Evolutionary conservation across 805 yeast species (phyloP).

Genomic region (Scheffersomyces amazonensis): DNA sequence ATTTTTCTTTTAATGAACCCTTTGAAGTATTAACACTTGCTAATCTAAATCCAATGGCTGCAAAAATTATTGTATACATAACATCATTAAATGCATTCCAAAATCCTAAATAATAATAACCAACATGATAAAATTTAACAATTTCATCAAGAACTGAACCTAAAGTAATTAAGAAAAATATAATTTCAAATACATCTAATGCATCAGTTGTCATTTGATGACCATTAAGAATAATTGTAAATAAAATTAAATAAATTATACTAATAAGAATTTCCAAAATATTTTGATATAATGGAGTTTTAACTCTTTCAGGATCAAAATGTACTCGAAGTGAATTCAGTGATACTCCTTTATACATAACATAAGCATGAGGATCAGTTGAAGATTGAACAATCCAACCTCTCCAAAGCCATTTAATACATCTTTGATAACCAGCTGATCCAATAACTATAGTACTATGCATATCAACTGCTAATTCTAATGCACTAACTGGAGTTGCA

Average conservation of each 20-base stretch:
- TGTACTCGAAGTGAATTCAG: conserved; percentile 56
- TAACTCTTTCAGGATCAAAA: conserved; percentile 78
- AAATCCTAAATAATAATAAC: conserved; percentile 66
- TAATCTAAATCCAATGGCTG: conserved; percentile 56
- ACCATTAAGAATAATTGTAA: conserved; percentile 61
- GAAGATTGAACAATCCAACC: conserved; percentile 87
- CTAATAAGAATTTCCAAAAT: conserved; percentile 67
- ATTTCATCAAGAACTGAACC: conserved; percentile 69
- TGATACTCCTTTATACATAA: conserved; percentile 57
- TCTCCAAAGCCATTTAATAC: conserved; percentile 88
- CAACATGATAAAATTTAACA: conserved; percentile 72
- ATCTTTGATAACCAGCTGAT: conserved; percentile 79
- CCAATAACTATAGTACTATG: conserved; percentile 77
- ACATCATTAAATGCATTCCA: conserved; percentile 77
- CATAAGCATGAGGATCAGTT: conserved; percentile 65
- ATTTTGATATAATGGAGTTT: conserved; percentile 83
- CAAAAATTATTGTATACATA: conserved; percentile 54
- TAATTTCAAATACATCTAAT: conserved; percentile 46
- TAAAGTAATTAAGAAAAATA: conserved; percentile 63
- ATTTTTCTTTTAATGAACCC: conserved; percentile 18
- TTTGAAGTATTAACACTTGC: conserved; percentile 28
- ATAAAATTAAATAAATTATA: conserved; percentile 57
- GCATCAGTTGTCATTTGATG: conserved; percentile 37
- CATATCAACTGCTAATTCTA: conserved; percentile 84
- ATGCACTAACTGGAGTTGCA: conserved; percentile 64